These are phyloP conservation scores for Fusarium begoniae DNA, from an alignment of 2,329 filamentous ascomycete species.

Conservation along the genomic window DNA sequence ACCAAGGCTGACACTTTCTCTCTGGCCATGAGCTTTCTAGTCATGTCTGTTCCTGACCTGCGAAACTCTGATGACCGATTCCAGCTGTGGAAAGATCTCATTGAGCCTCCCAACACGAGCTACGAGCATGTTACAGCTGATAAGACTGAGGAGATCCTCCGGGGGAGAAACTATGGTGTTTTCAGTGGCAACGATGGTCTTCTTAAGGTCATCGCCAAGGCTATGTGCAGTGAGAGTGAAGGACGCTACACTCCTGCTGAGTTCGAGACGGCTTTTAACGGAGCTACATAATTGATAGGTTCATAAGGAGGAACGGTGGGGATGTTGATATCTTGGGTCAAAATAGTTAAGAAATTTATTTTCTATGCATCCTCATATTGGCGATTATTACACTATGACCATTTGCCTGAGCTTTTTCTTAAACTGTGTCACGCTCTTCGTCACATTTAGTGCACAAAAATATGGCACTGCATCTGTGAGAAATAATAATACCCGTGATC, in stretches of 20 bases:
- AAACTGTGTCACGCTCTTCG: too few relatives aligned
- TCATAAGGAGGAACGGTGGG: rapidly evolving
- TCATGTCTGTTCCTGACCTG: constrained; percentile 5
- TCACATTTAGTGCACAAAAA: too few relatives aligned
- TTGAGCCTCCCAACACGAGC: background rate
- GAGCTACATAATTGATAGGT: background rate
- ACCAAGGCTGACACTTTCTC: constrained; percentile 12
- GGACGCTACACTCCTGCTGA: constrained; percentile 2
- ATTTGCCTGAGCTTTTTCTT: rapidly evolving
- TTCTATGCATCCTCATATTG: too few relatives aligned
- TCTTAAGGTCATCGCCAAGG: constrained; percentile 8
- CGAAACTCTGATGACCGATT: background rate
- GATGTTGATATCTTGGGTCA: rapidly evolving
- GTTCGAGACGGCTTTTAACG: background rate
- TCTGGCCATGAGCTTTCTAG: background rate
- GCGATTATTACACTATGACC: rapidly evolving
- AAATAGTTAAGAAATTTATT: background rate
- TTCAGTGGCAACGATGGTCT: constrained; percentile 10
- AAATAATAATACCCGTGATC: rapidly evolving
- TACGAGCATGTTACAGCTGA: background rate
- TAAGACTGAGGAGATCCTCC: background rate
- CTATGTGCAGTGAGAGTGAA: background rate
- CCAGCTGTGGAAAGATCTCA: constrained; percentile 18
- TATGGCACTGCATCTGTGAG: too few relatives aligned
- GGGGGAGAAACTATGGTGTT: background rate